phyloP scores from a whole-genome alignment of 208 protist species.

The Crithidia expoeki region DNA sequence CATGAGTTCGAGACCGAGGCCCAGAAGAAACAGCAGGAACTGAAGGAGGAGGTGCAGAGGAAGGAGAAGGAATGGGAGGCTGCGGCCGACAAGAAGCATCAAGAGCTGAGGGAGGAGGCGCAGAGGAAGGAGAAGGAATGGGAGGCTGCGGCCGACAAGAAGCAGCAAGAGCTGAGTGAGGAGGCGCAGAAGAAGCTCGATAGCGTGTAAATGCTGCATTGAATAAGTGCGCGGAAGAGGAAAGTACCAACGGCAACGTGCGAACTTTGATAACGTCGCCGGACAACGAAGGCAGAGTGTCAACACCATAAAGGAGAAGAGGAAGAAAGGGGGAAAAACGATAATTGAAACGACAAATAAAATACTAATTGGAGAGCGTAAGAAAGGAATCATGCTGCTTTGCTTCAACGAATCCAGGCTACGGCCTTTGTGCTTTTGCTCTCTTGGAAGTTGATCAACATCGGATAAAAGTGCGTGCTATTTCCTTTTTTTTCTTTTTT shows the following conservation, averaged over 20 bases:
- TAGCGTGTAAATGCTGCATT: constrained; percentile 1
- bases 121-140: not conserved
- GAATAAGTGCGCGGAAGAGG: not conserved
- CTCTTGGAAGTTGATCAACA: too few relatives aligned
- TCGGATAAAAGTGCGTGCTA: too few relatives aligned
- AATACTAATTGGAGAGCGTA: not conserved
- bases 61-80: constrained; percentile 7
- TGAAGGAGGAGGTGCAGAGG: constrained; percentile 8
- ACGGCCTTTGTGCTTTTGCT: too few relatives aligned
- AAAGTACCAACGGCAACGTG: not conserved
- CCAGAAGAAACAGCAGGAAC: constrained; percentile 9
- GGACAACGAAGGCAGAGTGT: not conserved
- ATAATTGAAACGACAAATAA: not conserved
- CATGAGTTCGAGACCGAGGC: constrained; percentile 1
- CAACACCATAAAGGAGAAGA: not conserved
- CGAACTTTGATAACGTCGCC: not conserved
- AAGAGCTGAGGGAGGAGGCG: constrained; percentile 1
- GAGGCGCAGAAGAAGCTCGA: not conserved
- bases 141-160: not conserved
- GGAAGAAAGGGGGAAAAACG: not conserved
- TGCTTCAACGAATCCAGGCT: too few relatives aligned
- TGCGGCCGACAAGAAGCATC: not conserved
- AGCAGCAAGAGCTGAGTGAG: not conserved
- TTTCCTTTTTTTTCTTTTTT: too few relatives aligned
- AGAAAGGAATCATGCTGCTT: too few relatives aligned